phyloP scores from a whole-genome alignment of 805 yeast species.

The Yarrowia sp. region DNA sequence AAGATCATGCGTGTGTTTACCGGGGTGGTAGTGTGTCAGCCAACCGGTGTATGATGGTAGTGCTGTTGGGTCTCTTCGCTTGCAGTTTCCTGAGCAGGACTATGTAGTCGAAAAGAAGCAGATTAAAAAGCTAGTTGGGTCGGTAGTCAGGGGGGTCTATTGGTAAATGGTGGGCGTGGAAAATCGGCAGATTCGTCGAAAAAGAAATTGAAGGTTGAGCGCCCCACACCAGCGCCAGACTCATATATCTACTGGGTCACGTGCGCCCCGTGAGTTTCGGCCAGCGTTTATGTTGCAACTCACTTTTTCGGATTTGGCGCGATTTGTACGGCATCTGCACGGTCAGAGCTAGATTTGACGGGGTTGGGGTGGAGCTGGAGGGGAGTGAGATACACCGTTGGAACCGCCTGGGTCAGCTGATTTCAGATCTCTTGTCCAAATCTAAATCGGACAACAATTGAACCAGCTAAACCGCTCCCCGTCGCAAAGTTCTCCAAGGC shows the following conservation, averaged over 20 bases:
- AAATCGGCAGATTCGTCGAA: too few relatives aligned
- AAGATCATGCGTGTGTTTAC: neutral
- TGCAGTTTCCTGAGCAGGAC: neutral
- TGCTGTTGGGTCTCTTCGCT: constrained; percentile 10
- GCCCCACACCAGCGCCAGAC: neutral
- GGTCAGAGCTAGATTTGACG: too few relatives aligned
- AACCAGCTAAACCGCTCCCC: too few relatives aligned
- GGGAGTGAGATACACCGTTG: neutral
- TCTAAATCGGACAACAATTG: neutral
- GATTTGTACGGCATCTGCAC: constrained; percentile 29
- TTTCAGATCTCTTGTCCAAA: neutral
- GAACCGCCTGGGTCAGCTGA: neutral
- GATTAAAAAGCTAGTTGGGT: too few relatives aligned
- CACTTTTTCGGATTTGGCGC: constrained; percentile 37
- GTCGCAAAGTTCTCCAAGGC: neutral
- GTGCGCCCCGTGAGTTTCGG: too few relatives aligned
- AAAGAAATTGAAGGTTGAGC: neutral
- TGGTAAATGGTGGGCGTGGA: too few relatives aligned
- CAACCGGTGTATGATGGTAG: neutral
- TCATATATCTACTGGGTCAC: constrained; percentile 1
- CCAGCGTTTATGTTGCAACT: too few relatives aligned
- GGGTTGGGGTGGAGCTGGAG: too few relatives aligned
- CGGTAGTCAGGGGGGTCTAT: too few relatives aligned
- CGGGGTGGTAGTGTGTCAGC: neutral
- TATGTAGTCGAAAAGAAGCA: neutral